phyloP scores from a whole-genome alignment of 345 rosid genomes.

The Pseudoturritis turrita region DNA sequence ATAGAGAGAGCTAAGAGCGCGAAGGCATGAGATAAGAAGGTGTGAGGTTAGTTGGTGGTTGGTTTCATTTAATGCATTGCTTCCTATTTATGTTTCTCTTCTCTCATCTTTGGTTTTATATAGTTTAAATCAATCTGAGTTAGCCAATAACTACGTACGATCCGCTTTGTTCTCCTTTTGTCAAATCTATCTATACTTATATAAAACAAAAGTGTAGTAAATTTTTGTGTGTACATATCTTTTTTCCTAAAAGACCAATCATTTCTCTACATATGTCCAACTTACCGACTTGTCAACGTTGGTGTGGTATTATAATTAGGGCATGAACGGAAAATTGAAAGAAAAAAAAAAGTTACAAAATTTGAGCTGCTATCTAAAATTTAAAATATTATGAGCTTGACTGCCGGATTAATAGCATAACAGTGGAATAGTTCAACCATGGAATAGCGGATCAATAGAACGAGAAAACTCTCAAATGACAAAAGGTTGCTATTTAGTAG shows the following conservation, averaged over 20 bases:
- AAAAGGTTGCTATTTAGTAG: no score
- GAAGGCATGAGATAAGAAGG: slow-evolving; percentile 1
- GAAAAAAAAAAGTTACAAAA: no score
- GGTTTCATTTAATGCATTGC: slow-evolving; percentile 29
- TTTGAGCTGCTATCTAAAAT: no score
- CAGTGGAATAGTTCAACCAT: no score
- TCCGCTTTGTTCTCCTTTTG: neutral
- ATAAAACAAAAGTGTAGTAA: neutral
- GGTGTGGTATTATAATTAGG: neutral
- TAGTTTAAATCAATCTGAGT: neutral
- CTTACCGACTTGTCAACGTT: neutral
- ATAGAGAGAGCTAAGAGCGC: slow-evolving; percentile 19
- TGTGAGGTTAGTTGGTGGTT: slow-evolving; percentile 25
- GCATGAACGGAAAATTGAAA: neutral
- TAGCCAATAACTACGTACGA: neutral
- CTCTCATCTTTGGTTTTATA: neutral
- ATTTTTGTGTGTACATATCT: neutral
- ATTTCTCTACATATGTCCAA: neutral
- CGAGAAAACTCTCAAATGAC: no score
- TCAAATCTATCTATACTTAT: neutral
- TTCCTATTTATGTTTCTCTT: slow-evolving; percentile 7
- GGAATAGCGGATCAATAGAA: no score
- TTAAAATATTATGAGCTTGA: no score
- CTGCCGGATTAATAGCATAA: no score
- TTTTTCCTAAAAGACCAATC: neutral